Conservation (phyloP, 2,329 filamentous ascomycete species). For the Fusarium clavum region DNA sequence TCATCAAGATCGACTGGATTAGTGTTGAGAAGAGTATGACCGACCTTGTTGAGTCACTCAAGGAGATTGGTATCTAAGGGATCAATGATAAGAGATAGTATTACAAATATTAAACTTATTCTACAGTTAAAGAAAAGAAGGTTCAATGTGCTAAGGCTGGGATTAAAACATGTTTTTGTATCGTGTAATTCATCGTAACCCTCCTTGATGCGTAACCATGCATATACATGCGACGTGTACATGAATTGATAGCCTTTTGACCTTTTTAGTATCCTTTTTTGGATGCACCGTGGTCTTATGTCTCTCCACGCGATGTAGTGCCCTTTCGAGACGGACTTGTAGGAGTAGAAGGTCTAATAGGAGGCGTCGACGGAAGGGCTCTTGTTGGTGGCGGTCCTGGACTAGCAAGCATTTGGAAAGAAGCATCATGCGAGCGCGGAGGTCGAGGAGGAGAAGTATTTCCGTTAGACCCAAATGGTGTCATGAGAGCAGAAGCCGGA, state of each 20-base stretch:
- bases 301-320: neutral
- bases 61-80: constrained; percentile 54
- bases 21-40: constrained; percentile 70
- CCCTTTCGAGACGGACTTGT: constrained; percentile 21
- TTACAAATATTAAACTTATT: constrained; percentile 2
- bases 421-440: constrained; percentile 18
- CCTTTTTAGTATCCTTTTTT: neutral
- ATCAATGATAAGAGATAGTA: neutral
- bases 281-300: neutral
- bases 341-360: constrained; percentile 26
- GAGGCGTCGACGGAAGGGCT: constrained; percentile 51
- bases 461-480: neutral
- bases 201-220: constrained; percentile 5
- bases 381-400: constrained; percentile 59
- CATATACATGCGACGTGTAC: constrained; percentile 9
- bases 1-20: constrained; percentile 73
- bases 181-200: constrained; percentile 10
- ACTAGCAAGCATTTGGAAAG: constrained; percentile 43
- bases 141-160: neutral
- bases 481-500: constrained; percentile 10
- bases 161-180: constrained; percentile 12
- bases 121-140: neutral
- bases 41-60: constrained; percentile 73
- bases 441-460: constrained; percentile 30
- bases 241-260: neutral